phyloP scores from a whole-genome alignment of 208 protist species.

The Acanthamoeba triangularis region DNA sequence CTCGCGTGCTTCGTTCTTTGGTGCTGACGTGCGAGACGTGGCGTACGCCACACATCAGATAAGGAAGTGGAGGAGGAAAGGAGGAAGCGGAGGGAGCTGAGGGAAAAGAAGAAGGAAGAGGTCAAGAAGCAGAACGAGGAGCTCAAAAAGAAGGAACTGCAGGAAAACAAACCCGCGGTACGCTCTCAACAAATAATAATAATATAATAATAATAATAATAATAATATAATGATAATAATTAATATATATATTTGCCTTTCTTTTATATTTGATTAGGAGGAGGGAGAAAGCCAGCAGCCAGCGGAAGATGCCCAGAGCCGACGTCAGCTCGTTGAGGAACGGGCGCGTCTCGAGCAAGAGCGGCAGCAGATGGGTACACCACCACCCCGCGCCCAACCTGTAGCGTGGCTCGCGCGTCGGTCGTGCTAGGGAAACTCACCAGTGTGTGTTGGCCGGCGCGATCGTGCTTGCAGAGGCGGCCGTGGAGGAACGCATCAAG shows the following conservation, averaged over 20 bases:
- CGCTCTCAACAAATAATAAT: too few relatives aligned
- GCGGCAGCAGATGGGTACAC: neutral
- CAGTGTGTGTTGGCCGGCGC: neutral
- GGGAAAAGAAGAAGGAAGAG: conserved; percentile 44
- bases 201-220: too few relatives aligned
- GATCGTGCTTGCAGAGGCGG: neutral
- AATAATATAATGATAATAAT: too few relatives aligned
- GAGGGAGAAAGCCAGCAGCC: neutral
- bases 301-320: neutral
- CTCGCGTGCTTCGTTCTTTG: neutral
- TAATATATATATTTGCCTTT: too few relatives aligned
- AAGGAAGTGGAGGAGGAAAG: conserved; percentile 57
- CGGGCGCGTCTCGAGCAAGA: neutral
- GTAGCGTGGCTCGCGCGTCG: too few relatives aligned
- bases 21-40: neutral
- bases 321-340: neutral
- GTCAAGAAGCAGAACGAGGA: conserved; percentile 31
- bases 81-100: conserved; percentile 24
- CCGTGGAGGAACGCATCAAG: conserved; percentile 15
- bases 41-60: neutral
- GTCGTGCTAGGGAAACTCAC: too few relatives aligned
- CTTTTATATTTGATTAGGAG: too few relatives aligned
- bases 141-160: neutral
- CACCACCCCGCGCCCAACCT: too few relatives aligned
- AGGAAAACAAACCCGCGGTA: neutral